Percentiles rank a stretch among this genome's conserved stretches.
Conservation (phyloP, 768 basidiomycete species). For the Chalciporus piperatus region DNA sequence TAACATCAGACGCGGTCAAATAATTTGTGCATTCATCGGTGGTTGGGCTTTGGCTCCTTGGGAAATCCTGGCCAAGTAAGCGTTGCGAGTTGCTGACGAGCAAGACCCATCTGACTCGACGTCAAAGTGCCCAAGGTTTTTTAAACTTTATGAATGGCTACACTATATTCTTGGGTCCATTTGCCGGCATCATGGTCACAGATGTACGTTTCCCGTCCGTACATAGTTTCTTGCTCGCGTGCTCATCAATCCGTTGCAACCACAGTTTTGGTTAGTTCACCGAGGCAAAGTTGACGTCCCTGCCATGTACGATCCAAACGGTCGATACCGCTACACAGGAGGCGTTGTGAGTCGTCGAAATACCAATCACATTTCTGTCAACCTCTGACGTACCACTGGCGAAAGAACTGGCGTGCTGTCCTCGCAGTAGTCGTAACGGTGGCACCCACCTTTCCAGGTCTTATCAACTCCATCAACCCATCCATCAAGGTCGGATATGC, state of each 20-base stretch:
- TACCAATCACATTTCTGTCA: constrained; percentile 53
- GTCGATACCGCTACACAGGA: constrained; percentile 72
- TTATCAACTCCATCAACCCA: constrained; percentile 71
- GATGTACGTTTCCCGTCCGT: constrained; percentile 39
- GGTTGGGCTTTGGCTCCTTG: constrained; percentile 85
- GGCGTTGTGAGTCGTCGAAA: constrained; percentile 57
- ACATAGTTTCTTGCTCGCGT: neutral
- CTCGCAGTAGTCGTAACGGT: constrained; percentile 68
- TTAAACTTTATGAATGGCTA: constrained; percentile 81
- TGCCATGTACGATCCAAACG: constrained; percentile 77
- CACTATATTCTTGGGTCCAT: constrained; percentile 82
- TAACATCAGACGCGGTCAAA: constrained; percentile 29
- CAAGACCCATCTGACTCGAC: too few relatives aligned
- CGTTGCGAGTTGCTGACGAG: neutral
- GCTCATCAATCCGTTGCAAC: neutral
- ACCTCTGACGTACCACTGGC: neutral
- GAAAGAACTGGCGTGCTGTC: constrained; percentile 79
- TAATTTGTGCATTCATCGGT: constrained; percentile 35
- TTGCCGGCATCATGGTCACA: constrained; percentile 71
- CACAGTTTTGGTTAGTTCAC: constrained; percentile 77
- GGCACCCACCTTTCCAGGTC: constrained; percentile 71
- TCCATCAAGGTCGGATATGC: constrained; percentile 59
- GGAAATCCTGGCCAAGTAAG: constrained; percentile 64
- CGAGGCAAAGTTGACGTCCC: constrained; percentile 72
- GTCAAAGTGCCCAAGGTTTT: constrained; percentile 56